A percentile compares a stretch with the other conserved stretches of the same genome.
Conservation (phyloP, 306 rosid genomes). For the Ormosia semicastrata region DNA sequence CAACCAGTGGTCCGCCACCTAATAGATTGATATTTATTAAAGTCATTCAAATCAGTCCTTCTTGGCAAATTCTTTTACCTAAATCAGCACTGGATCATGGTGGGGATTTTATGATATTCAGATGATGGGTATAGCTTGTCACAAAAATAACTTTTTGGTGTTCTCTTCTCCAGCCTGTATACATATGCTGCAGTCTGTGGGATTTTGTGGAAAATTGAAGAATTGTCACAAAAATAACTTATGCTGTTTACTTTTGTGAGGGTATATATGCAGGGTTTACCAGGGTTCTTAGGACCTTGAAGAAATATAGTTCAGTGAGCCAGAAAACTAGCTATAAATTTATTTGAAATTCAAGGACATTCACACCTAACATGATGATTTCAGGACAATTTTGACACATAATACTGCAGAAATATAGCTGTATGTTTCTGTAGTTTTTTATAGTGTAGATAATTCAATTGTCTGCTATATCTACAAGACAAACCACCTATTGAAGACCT, state of each 20-base stretch:
- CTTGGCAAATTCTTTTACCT: background rate
- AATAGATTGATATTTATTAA: background rate
- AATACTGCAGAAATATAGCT: background rate
- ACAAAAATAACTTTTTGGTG: background rate
- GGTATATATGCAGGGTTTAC: no score
- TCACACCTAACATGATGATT: background rate
- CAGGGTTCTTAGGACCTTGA: no score
- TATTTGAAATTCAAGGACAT: background rate
- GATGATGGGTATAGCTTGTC: background rate
- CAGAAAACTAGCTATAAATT: background rate
- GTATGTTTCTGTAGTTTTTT: background rate
- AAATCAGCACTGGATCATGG: background rate
- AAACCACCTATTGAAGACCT: slow-evolving; percentile 96
- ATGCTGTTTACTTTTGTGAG: no score
- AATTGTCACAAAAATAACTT: no score
- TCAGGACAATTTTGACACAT: background rate
- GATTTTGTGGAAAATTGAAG: background rate
- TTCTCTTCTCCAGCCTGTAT: background rate
- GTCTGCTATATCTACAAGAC: slow-evolving; percentile 45
- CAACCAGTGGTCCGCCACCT: background rate
- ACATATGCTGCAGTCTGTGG: background rate
- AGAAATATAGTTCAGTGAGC: background rate
- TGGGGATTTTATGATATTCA: background rate
- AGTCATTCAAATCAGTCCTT: background rate
- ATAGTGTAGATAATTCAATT: background rate